Conservation (phyloP, 2,329 filamentous ascomycete species). For the Xylariaceae sp. region DNA sequence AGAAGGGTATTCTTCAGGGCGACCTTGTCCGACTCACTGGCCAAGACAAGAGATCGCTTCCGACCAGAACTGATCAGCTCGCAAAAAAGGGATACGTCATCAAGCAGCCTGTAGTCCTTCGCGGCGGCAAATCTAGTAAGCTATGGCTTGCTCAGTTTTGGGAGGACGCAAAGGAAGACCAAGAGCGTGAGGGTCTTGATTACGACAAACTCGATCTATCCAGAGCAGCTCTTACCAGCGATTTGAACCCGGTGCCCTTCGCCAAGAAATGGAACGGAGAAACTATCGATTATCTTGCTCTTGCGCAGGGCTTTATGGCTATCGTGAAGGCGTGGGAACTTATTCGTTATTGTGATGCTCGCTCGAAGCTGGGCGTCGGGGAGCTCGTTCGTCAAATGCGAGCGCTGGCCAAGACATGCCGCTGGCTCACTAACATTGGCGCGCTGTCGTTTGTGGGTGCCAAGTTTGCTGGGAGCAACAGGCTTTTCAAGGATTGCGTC, state of each 20-base stretch:
- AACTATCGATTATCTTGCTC: conserved; percentile 52
- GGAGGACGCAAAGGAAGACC: conserved; percentile 36
- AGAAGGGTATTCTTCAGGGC: conserved; percentile 54
- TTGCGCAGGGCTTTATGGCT: conserved; percentile 53
- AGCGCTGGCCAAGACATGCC: conserved; percentile 52
- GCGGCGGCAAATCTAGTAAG: conserved; percentile 57
- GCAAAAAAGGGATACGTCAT: conserved; percentile 57
- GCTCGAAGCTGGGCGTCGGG: conserved; percentile 51
- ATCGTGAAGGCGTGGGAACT: conserved; percentile 54
- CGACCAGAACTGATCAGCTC: conserved; percentile 55
- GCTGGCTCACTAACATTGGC: conserved; percentile 52
- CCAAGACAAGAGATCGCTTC: conserved; percentile 60
- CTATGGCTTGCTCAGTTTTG: conserved; percentile 55
- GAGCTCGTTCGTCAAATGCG: conserved; percentile 57
- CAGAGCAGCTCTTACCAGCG: conserved; percentile 36
- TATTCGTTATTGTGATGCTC: conserved; percentile 53
- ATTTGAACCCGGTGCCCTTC: conserved; percentile 53
- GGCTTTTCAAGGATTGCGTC: conserved; percentile 57
- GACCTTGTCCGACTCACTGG: conserved; percentile 53
- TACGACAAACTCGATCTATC: conserved; percentile 37
- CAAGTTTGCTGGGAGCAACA: conserved; percentile 42
- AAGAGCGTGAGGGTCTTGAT: conserved; percentile 34
- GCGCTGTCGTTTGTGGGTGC: conserved; percentile 54
- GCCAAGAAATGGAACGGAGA: conserved; percentile 51
- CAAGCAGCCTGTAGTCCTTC: conserved; percentile 54